Conservation (phyloP, 495 filamentous ascomycete species). For the Trichocladium uniseriatum region DNA sequence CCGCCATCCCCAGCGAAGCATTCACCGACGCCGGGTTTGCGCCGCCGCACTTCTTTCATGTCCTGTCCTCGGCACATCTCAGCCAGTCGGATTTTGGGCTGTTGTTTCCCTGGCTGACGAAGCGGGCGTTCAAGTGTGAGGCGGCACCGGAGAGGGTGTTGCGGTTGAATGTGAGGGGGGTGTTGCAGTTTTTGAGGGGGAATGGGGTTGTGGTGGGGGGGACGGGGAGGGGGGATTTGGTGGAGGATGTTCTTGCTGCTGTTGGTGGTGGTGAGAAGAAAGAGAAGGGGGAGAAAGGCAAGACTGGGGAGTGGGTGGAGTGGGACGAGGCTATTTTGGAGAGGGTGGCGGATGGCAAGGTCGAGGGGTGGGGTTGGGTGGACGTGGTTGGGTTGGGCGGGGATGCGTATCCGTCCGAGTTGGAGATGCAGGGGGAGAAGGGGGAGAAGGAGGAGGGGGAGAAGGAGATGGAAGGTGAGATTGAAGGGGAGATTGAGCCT, state of each 20-base stretch:
- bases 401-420: conserved; percentile 13
- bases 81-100: conserved; percentile 71
- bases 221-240: conserved; percentile 42
- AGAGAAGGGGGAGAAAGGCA: conserved; percentile 20
- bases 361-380: conserved; percentile 33
- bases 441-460: conserved; percentile 21
- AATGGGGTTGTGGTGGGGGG: conserved; percentile 42
- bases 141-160: conserved; percentile 55
- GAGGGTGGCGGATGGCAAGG: neutral
- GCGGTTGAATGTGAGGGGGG: conserved; percentile 53
- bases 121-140: conserved; percentile 42
- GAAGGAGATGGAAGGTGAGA: conserved; percentile 32
- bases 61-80: conserved; percentile 53
- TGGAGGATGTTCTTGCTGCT: conserved; percentile 18
- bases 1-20: too few relatives aligned
- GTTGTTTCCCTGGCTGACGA: conserved; percentile 59
- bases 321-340: conserved; percentile 34
- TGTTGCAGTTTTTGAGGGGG: conserved; percentile 50
- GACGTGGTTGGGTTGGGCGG: conserved; percentile 37
- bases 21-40: neutral
- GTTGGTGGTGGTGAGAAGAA: conserved; percentile 10
- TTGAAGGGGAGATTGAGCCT: conserved; percentile 35
- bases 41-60: conserved; percentile 54
- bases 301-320: conserved; percentile 13
- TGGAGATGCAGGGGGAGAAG: conserved; percentile 7